Evolutionary conservation across 1,284 basidiomycete genomes (phyloP).

Genomic region (Crucibulum parvulum): DNA sequence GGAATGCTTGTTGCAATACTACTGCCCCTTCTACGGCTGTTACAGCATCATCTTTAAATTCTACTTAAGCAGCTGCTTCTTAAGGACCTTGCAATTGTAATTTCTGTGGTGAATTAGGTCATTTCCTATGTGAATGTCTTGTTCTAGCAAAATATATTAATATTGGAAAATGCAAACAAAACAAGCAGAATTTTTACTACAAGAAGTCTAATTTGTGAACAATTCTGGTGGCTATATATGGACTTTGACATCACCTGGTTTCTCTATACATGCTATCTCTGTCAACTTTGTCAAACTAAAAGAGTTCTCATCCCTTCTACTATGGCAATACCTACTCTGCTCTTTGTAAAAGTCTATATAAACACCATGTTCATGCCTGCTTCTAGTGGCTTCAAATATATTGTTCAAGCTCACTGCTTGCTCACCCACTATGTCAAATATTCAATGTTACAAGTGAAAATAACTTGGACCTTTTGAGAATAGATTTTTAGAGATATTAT

Average conservation of each 20-base stretch:
- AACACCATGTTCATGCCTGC: slow-evolving; percentile 36
- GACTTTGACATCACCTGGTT: slow-evolving; percentile 20
- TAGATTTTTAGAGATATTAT: slow-evolving; percentile 36
- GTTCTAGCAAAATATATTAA: no score
- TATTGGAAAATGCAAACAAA: no score
- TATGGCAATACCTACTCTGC: slow-evolving; percentile 27
- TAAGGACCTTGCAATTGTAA: no score
- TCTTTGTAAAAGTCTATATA: slow-evolving; percentile 38
- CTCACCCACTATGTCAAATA: slow-evolving; percentile 32
- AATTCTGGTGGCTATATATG: slow-evolving; percentile 33
- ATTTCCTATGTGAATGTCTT: no score
- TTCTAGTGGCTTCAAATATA: slow-evolving; percentile 27
- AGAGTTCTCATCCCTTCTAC: slow-evolving; percentile 36
- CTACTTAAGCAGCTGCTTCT: no score
- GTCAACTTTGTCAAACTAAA: slow-evolving; percentile 26
- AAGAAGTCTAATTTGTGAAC: slow-evolving; percentile 1
- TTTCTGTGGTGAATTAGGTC: no score
- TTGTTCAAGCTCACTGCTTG: slow-evolving; percentile 27
- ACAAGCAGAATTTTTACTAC: no score
- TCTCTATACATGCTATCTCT: slow-evolving; percentile 32
- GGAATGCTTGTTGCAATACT: no score
- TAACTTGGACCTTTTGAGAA: slow-evolving; percentile 20
- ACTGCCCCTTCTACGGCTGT: no score
- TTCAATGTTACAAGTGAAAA: slow-evolving; percentile 22
- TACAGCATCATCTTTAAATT: no score